A percentile compares a stretch with the other conserved stretches of the same genome.
Evolutionary conservation across 306 rosid genomes (phyloP).

Genomic region (Cotoneaster glaucophyllus): DNA sequence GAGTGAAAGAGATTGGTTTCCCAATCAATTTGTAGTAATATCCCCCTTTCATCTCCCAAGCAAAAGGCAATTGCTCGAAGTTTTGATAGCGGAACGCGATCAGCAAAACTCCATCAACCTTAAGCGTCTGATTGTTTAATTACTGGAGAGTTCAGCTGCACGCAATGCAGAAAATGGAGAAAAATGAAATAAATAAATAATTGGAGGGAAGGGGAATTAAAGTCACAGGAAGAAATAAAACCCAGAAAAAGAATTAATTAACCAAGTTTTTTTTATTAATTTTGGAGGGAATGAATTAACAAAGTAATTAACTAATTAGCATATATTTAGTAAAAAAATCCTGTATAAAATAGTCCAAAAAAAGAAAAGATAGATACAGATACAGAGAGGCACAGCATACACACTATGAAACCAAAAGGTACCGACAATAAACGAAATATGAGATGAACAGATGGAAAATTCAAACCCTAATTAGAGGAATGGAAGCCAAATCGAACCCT

Average conservation of each 20-base stretch:
- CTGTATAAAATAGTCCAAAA: not conserved
- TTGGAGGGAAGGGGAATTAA: not conserved
- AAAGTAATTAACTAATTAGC: not conserved
- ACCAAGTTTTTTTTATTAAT: too few species aligned
- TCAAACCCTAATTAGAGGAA: not conserved
- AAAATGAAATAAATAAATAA: not conserved
- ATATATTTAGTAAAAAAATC: not conserved
- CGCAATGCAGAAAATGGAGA: not conserved
- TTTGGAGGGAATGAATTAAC: not conserved
- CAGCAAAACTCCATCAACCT: not conserved
- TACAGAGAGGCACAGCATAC: too few species aligned
- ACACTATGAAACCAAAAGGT: too few species aligned
- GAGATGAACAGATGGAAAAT: not conserved
- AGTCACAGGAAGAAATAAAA: not conserved
- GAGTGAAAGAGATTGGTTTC: slow-evolving; percentile 37
- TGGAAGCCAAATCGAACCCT: not conserved
- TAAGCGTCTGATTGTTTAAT: not conserved
- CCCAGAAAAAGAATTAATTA: not conserved
- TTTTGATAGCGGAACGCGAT: not conserved
- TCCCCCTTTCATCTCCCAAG: slow-evolving; percentile 60
- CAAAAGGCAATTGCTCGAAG: not conserved
- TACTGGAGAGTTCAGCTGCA: not conserved
- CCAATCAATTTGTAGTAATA: slow-evolving; percentile 36
- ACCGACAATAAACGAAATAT: not conserved
- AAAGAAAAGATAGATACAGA: not conserved